These are phyloP conservation scores for Fusarium sp. DNA, from an alignment of 2,329 filamentous ascomycete genomes.

Conservation along the genomic window DNA sequence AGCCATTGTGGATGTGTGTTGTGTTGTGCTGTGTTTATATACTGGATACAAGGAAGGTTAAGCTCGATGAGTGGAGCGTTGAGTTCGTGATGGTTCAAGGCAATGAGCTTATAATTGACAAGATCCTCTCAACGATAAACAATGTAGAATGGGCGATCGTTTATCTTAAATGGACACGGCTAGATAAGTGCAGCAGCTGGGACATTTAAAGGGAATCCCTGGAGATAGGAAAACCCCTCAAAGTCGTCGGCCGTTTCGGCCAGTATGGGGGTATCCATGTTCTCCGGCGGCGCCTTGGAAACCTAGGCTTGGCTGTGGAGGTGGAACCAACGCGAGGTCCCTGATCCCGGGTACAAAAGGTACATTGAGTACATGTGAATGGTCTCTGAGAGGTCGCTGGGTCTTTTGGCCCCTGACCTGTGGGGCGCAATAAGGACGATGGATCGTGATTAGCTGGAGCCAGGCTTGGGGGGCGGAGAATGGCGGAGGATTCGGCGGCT, in stretches of 20 bases:
- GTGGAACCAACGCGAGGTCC: conserved; percentile 35
- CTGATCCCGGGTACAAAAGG: conserved; percentile 33
- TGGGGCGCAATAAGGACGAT: not conserved
- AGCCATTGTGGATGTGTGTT: conserved; percentile 54
- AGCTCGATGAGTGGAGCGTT: conserved; percentile 15
- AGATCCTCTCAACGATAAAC: conserved; percentile 19
- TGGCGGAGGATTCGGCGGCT: conserved; percentile 44
- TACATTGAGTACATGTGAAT: conserved; percentile 22
- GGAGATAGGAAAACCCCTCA: conserved; percentile 51
- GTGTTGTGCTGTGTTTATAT: conserved; percentile 14
- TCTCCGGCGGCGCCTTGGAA: conserved; percentile 43
- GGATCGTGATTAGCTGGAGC: conserved; percentile 20
- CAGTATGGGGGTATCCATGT: conserved; percentile 40
- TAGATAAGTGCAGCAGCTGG: conserved; percentile 33
- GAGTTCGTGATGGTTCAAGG: conserved; percentile 10
- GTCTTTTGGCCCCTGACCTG: conserved; percentile 20
- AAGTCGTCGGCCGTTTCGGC: conserved; percentile 45
- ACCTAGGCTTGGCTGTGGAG: conserved; percentile 43
- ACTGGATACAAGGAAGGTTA: not conserved
- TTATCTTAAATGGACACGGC: conserved; percentile 28
- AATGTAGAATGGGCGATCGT: conserved; percentile 23
- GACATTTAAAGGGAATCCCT: conserved; percentile 42
- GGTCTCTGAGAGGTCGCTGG: conserved; percentile 21
- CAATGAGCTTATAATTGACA: conserved; percentile 24
- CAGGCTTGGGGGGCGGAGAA: conserved; percentile 26